Evolutionary conservation across 2,329 filamentous ascomycete genomes (phyloP).

Genomic region (Colletotrichum sp.): DNA sequence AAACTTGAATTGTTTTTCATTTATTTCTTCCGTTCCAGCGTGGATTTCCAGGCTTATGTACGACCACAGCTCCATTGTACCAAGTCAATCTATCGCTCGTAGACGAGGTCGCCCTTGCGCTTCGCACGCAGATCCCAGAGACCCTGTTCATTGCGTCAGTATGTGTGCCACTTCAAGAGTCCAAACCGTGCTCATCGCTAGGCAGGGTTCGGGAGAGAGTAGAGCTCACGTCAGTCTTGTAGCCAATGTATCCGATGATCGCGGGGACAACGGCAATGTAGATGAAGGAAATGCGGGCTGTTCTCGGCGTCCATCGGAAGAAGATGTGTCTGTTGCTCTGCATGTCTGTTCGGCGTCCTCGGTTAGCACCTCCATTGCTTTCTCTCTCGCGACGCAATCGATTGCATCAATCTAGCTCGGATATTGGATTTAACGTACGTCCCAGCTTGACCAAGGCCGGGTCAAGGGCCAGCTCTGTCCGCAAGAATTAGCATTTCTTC

Average conservation of each 20-base stretch:
- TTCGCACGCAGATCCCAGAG: conserved; percentile 87
- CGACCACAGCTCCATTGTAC: conserved; percentile 27
- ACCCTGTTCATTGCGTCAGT: conserved; percentile 62
- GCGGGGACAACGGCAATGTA: conserved; percentile 78
- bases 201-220: neutral
- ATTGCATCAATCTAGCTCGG: neutral
- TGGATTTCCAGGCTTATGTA: conserved; percentile 41
- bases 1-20: neutral
- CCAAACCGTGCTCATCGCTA: too few relatives aligned
- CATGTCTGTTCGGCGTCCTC: conserved; percentile 66
- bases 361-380: conserved; percentile 23
- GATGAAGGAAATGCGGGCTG: conserved; percentile 78
- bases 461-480: conserved; percentile 49
- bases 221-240: conserved; percentile 80
- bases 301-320: conserved; percentile 91
- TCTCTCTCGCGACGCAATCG: neutral
- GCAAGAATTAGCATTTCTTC: conserved; percentile 1
- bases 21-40: neutral
- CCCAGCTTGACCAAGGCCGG: conserved; percentile 51
- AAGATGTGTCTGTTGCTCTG: conserved; percentile 85
- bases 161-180: neutral
- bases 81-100: conserved; percentile 67
- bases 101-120: conserved; percentile 83
- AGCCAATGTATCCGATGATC: conserved; percentile 74
- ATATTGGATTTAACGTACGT: conserved; percentile 38